Evolutionary conservation across 202 grass and related monocot genomes (phyloP).

Genomic region (Elaeis oleifera): DNA sequence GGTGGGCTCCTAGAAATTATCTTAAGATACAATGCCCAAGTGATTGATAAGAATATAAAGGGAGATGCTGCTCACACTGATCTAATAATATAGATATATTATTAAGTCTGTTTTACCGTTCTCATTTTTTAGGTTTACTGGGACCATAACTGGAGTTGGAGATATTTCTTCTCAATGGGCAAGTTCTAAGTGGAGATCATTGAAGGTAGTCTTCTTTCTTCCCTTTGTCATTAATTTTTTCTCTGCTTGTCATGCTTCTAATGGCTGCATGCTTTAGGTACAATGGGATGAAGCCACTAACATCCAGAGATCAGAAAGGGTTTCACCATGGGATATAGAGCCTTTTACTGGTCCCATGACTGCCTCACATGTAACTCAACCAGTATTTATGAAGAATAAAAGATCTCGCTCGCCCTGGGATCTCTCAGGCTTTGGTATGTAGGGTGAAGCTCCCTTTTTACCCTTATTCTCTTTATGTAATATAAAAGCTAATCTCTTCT

Average conservation of each 20-base stretch:
- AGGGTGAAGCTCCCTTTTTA: conserved; percentile 7
- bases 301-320: conserved; percentile 48
- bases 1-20: too few species aligned
- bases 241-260: conserved; percentile 4
- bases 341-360: conserved; percentile 35
- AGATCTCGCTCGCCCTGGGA: conserved; percentile 47
- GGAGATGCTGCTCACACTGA: too few species aligned
- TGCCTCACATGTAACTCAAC: conserved; percentile 27
- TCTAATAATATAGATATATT: too few species aligned
- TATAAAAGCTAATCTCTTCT: neutral
- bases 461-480: neutral
- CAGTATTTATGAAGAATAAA: conserved; percentile 48
- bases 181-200: conserved; percentile 82
- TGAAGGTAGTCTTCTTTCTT: conserved; percentile 36
- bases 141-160: conserved; percentile 63
- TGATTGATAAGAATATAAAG: too few species aligned
- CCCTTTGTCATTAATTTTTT: neutral
- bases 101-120: conserved; percentile 2
- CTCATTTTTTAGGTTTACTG: conserved; percentile 57
- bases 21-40: too few species aligned
- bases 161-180: conserved; percentile 79
- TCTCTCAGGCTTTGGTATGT: conserved; percentile 31
- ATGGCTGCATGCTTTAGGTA: conserved; percentile 30
- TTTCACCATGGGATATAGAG: conserved; percentile 91
- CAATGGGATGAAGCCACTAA: conserved; percentile 80